Evolutionary conservation across 2,329 filamentous ascomycete species (phyloP), one percentile per base, ranked within the genome.

Genomic region (Aphanocladium album): DNA sequence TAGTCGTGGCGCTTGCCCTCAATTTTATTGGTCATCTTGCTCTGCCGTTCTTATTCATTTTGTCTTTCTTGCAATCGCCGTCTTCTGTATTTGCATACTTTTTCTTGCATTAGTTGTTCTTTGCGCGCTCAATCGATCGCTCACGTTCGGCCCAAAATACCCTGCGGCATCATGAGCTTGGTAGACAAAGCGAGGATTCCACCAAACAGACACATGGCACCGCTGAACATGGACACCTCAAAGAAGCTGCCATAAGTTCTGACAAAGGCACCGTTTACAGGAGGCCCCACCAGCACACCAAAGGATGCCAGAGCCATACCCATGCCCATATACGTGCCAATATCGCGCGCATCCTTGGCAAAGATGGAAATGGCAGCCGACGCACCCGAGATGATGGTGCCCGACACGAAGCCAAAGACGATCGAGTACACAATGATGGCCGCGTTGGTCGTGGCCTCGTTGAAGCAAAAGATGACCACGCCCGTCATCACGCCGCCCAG

Each of bases 311-410:
- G 49, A 1, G 74, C 75, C 65, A 82, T 73, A 0, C 76, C 77
- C 70, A 82, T 80, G 17, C 82, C 83, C 64, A 83, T 76, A 51
- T 83, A 80, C 0, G 84, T 83, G 1, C 85, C 85, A 21, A 85
- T 73, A 33, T 83, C 74, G 25, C 78, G 75, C 12, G 81, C 74
- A 62, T 85, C 77, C 35, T 75, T 53, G 73, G 88, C 77, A 62
- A 79, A 82, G 6, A 82, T 66, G 1, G 80, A 73, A 27, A 91
- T 83, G 0, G 88, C 75, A 0, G 73, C 75, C 3, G 74, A 74
- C 11, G 67, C 70, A 8, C 76, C 75, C 17, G 77, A 72, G 66
- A 79, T 70, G 62, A 77, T 66, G 63, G 73, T 70, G 60, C 74
- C 73, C 0, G 73, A 73, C 11, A 61, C 53, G 60, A 76, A 73